Conservation (phyloP, 345 rosid species). For the Abelmoschus esculentus region DNA sequence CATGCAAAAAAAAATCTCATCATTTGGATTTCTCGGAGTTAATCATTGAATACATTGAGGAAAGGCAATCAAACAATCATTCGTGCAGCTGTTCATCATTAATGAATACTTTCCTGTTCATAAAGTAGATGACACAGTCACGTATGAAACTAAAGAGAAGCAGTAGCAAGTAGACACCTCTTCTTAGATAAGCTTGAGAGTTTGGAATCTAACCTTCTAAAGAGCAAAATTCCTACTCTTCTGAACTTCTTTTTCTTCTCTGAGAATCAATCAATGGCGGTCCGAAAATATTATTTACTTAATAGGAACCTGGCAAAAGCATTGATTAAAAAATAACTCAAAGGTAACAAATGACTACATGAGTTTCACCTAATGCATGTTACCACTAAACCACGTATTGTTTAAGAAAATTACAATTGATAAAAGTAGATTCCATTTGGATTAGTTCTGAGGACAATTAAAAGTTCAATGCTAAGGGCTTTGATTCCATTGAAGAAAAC, state of each 20-base stretch:
- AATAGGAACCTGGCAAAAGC: neutral
- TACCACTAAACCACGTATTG: neutral
- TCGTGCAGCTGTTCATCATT: slow-evolving; percentile 12
- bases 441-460: slow-evolving; percentile 5
- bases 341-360: neutral
- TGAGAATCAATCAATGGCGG: neutral
- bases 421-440: slow-evolving; percentile 9
- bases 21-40: neutral
- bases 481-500: neutral
- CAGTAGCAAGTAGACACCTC: neutral
- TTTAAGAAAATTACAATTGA: neutral
- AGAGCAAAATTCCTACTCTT: neutral
- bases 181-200: neutral
- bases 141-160: neutral
- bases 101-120: neutral
- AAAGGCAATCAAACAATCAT: slow-evolving; percentile 7
- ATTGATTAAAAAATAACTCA: neutral
- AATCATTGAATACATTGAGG: neutral
- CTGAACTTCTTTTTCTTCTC: neutral
- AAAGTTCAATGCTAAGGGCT: neutral
- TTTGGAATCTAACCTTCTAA: neutral
- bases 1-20: neutral
- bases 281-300: neutral
- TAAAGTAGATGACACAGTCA: neutral
- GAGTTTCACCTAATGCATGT: slow-evolving; percentile 21